A percentile compares a stretch with the other conserved stretches of the same genome.
Conservation (phyloP, 306 rosid genomes). For the Comarum palustre region DNA sequence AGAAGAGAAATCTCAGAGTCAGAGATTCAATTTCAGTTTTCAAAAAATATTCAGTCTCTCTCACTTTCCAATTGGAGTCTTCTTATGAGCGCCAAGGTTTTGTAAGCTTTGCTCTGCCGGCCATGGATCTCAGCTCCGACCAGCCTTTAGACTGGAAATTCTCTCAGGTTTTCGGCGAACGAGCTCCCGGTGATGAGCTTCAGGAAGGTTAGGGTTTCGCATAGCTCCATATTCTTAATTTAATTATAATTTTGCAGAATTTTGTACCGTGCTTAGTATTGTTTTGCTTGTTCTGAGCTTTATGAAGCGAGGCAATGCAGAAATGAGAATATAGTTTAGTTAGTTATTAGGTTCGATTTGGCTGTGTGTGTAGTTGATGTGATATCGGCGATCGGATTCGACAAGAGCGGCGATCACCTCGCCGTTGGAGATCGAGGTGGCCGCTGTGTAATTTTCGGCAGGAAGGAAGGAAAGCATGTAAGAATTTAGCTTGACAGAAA, state of each 20-base stretch:
- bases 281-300: neutral
- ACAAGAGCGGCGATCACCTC: slow-evolving; percentile 63
- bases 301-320: neutral
- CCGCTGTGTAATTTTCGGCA: slow-evolving; percentile 59
- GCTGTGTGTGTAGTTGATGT: slow-evolving; percentile 40
- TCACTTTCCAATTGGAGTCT: slow-evolving; percentile 7
- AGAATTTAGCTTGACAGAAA: slow-evolving; percentile 20
- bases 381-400: slow-evolving; percentile 53
- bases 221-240: neutral
- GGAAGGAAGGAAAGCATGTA: slow-evolving; percentile 46
- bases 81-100: slow-evolving; percentile 13
- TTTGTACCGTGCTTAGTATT: neutral
- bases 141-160: slow-evolving; percentile 39
- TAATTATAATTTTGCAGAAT: neutral
- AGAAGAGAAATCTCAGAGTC: neutral
- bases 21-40: slow-evolving; percentile 4
- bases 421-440: slow-evolving; percentile 76
- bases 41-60: neutral
- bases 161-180: slow-evolving; percentile 53
- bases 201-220: slow-evolving; percentile 34
- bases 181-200: slow-evolving; percentile 42
- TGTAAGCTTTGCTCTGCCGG: neutral
- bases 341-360: neutral
- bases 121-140: slow-evolving; percentile 36
- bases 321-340: neutral